Evolutionary conservation across 2,329 filamentous ascomycete genomes (phyloP).

Genomic region (Calonectria pseudoreteaudii): DNA sequence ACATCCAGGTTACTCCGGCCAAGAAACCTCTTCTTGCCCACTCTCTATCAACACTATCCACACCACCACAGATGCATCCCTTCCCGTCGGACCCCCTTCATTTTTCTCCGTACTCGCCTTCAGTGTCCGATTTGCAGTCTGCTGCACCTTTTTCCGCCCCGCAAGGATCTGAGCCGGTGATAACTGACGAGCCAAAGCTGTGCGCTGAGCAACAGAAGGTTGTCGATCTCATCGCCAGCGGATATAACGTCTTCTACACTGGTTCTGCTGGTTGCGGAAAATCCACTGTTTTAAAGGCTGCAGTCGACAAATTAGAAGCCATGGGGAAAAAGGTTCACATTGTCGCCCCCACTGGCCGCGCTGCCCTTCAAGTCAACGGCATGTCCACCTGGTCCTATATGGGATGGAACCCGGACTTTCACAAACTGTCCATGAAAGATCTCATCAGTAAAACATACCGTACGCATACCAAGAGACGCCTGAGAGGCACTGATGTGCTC

Average conservation of each 20-base stretch:
- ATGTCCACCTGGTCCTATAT: slow-evolving; percentile 68
- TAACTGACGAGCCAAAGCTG: slow-evolving; percentile 2
- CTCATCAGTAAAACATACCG: background rate
- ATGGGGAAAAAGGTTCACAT: slow-evolving; percentile 55
- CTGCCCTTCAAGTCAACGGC: slow-evolving; percentile 68
- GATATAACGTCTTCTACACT: slow-evolving; percentile 72
- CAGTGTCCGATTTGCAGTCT: too few relatives aligned
- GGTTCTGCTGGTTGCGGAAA: slow-evolving; percentile 66
- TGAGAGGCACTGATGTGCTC: slow-evolving; percentile 63
- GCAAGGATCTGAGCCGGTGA: too few relatives aligned
- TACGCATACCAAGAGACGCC: slow-evolving; percentile 44
- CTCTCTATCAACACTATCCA: too few relatives aligned
- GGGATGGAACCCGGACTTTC: slow-evolving; percentile 60
- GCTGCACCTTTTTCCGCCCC: too few relatives aligned
- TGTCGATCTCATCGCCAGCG: slow-evolving; percentile 59
- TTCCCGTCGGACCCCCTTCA: too few relatives aligned
- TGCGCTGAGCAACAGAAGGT: slow-evolving; percentile 40
- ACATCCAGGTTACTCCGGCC: too few relatives aligned
- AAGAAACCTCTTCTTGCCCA: too few relatives aligned
- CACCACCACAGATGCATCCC: too few relatives aligned
- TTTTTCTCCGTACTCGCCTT: too few relatives aligned
- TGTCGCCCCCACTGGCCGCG: slow-evolving; percentile 70
- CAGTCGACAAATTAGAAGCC: slow-evolving; percentile 22
- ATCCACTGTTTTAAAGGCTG: slow-evolving; percentile 41
- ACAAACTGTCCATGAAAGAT: slow-evolving; percentile 30